Percentiles rank a stretch among this genome's conserved stretches.
phyloP scores from a whole-genome alignment of 2,329 filamentous ascomycete species.

The Aureobasidium sp. region DNA sequence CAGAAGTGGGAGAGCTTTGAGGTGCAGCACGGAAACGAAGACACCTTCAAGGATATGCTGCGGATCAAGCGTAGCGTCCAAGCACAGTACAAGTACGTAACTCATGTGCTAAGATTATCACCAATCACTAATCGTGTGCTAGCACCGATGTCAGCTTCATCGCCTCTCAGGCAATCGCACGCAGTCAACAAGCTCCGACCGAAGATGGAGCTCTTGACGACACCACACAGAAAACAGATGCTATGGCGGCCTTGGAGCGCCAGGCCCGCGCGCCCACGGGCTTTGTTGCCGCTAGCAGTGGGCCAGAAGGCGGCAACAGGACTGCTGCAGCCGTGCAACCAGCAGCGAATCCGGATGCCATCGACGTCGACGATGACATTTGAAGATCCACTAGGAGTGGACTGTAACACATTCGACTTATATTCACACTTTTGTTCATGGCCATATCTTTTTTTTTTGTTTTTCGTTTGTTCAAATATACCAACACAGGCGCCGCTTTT shows the following conservation, averaged over 20 bases:
- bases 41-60: slow-evolving; percentile 99
- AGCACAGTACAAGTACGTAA: slow-evolving; percentile 79
- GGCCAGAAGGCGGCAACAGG: slow-evolving; percentile 29
- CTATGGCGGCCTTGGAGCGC: slow-evolving; percentile 82
- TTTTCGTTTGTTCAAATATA: slow-evolving; percentile 11
- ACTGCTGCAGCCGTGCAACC: slow-evolving; percentile 16
- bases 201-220: slow-evolving; percentile 35
- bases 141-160: slow-evolving; percentile 97
- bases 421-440: neutral
- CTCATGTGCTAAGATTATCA: neutral
- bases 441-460: neutral
- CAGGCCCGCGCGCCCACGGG: slow-evolving; percentile 83
- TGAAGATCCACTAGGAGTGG: neutral
- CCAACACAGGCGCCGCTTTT: slow-evolving; percentile 8
- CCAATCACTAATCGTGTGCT: slow-evolving; percentile 30
- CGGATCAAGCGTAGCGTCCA: slow-evolving; percentile 96
- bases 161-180: slow-evolving; percentile 85
- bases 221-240: slow-evolving; percentile 57
- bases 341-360: slow-evolving; percentile 26
- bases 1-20: slow-evolving; percentile 95
- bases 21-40: slow-evolving; percentile 95
- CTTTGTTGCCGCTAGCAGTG: slow-evolving; percentile 78
- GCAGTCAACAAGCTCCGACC: slow-evolving; percentile 48
- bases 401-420: neutral
- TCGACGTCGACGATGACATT: slow-evolving; percentile 30